Evolutionary conservation across 2,329 filamentous ascomycete species (phyloP).

Genomic region (Aspergillus neotritici): DNA sequence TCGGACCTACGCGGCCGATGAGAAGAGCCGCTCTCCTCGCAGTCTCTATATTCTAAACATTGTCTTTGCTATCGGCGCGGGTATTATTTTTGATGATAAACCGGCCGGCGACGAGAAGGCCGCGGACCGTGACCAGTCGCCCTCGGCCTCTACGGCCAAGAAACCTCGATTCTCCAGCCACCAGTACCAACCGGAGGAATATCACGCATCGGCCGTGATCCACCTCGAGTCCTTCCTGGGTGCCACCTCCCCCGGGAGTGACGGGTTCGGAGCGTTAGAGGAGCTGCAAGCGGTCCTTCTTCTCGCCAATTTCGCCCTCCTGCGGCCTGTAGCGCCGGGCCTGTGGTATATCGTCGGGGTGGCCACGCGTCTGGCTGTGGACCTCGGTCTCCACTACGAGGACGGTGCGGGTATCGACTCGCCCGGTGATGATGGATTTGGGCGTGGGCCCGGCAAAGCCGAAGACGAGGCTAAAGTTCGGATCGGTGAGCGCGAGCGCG

Average conservation of each 20-base stretch:
- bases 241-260: conserved; percentile 52
- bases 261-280: conserved; percentile 77
- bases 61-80: conserved; percentile 91
- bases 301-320: conserved; percentile 81
- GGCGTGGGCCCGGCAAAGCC: conserved; percentile 7
- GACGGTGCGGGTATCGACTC: conserved; percentile 66
- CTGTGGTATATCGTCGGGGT: conserved; percentile 97
- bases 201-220: conserved; percentile 89
- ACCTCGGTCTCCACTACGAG: conserved; percentile 88
- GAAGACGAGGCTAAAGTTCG: conserved; percentile 27
- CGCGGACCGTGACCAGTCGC: conserved; percentile 19
- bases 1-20: conserved; percentile 65
- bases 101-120: conserved; percentile 20
- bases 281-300: conserved; percentile 90
- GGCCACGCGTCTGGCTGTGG: conserved; percentile 81
- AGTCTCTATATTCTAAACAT: conserved; percentile 96
- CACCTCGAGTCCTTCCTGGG: conserved; percentile 80
- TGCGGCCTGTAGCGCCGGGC: conserved; percentile 86
- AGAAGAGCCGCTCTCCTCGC: conserved; percentile 62
- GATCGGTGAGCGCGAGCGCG: conserved; percentile 52
- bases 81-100: conserved; percentile 69
- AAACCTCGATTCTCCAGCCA: conserved; percentile 52
- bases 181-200: conserved; percentile 82
- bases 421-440: conserved; percentile 32
- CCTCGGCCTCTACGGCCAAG: conserved; percentile 33